These are phyloP conservation scores for Chlorella variabilis DNA, from an alignment of 163 green algal species.

Conservation along the genomic window DNA sequence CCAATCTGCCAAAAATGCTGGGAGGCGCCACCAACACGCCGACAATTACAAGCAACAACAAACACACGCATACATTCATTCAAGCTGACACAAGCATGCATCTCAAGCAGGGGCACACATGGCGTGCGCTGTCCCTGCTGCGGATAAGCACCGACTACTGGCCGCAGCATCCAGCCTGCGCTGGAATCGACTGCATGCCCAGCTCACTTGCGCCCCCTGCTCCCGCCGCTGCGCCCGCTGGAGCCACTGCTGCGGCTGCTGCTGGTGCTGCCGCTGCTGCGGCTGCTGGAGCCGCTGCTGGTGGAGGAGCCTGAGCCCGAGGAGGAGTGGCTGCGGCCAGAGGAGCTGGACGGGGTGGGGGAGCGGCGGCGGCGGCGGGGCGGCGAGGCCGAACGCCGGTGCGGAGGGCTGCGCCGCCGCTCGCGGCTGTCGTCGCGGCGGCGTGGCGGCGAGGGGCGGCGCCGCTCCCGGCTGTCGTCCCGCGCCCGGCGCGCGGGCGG, in stretches of 20 bases:
- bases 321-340: background rate
- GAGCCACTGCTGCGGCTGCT: constrained; percentile 7
- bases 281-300: background rate
- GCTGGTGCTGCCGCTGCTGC: background rate
- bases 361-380: constrained; percentile 1
- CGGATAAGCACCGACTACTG: no score
- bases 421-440: background rate
- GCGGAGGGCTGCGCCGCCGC: background rate
- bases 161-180: no score
- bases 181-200: no score
- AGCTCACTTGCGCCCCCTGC: background rate
- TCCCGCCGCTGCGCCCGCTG: constrained; percentile 5
- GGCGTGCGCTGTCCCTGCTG: no score
- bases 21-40: no score
- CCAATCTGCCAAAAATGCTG: no score
- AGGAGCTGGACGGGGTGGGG: constrained; percentile 7
- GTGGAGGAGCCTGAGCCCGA: background rate
- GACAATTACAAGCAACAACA: no score
- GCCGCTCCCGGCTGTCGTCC: background rate
- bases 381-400: background rate
- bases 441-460: background rate
- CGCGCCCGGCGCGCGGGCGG: background rate
- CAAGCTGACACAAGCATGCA: no score
- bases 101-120: no score
- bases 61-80: no score